These are phyloP conservation scores for Rhododendron henanense DNA, from an alignment of 148 eudicot species.

Conservation along the genomic window DNA sequence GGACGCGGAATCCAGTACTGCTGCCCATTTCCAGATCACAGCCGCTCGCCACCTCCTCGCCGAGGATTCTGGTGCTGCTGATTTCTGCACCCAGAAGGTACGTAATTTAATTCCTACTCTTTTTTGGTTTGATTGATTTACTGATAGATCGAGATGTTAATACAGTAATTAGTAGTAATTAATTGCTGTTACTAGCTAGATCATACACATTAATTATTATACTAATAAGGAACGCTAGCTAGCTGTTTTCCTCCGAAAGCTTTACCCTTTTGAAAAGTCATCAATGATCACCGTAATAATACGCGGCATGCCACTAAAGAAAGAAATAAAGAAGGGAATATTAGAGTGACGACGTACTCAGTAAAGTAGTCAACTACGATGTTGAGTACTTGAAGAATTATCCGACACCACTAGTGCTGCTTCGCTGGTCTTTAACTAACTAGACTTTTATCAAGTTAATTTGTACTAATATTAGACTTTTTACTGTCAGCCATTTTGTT, in stretches of 20 bases:
- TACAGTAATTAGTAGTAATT: too few relatives aligned
- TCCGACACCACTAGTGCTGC: not conserved
- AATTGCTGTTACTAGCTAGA: too few relatives aligned
- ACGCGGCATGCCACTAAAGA: not conserved
- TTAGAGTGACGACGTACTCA: too few relatives aligned
- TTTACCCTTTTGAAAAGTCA: not conserved
- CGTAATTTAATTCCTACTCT: not conserved
- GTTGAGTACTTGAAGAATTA: not conserved
- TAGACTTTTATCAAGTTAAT: too few relatives aligned
- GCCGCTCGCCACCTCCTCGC: conserved; percentile 37
- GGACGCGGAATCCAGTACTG: not conserved
- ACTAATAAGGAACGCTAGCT: too few relatives aligned
- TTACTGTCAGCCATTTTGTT: not conserved
- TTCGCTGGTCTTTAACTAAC: not conserved
- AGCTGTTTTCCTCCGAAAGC: not conserved
- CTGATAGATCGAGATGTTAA: not conserved
- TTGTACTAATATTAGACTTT: too few relatives aligned
- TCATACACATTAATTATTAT: too few relatives aligned
- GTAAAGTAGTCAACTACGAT: not conserved
- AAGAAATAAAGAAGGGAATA: not conserved
- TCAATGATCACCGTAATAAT: not conserved
- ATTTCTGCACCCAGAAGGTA: conserved; percentile 38
- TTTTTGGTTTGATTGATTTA: not conserved
- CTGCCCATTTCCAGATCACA: conserved; percentile 6
- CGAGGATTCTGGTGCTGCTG: conserved; percentile 4